phyloP scores from a whole-genome alignment of 2,329 filamentous ascomycete genomes.

The Exophiala calicioides region DNA sequence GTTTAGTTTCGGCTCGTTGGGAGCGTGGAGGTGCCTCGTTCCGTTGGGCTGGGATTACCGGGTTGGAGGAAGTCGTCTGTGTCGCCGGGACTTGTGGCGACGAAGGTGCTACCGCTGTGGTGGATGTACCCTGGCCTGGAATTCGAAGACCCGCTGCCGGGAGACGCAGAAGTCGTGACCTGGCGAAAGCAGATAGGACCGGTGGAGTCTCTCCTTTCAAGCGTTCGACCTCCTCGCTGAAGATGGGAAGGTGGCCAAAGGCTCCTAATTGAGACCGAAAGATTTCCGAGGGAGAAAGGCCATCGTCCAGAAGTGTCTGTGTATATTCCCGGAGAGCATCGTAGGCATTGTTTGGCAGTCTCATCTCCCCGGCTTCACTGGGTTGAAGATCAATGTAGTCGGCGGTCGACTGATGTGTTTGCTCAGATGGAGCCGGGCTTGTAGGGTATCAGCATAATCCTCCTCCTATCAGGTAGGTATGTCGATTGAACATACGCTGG shows the following conservation, averaged over 20 bases:
- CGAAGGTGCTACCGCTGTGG: neutral
- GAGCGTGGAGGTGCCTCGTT: constrained; percentile 1
- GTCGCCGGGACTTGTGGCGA: neutral
- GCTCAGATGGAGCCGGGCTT: constrained; percentile 6
- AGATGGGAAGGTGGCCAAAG: constrained; percentile 24
- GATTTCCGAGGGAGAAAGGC: constrained; percentile 15
- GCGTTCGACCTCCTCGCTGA: constrained; percentile 21
- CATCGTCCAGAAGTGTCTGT: constrained; percentile 24
- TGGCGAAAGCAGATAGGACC: constrained; percentile 22
- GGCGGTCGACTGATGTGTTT: constrained; percentile 1
- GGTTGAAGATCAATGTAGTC: constrained; percentile 25
- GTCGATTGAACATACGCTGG: constrained; percentile 13
- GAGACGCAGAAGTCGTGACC: constrained; percentile 21
- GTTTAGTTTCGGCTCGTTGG: neutral
- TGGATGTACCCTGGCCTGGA: constrained; percentile 8
- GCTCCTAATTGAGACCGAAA: constrained; percentile 20
- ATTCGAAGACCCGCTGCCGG: constrained; percentile 24
- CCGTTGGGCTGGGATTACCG: neutral
- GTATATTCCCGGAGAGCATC: constrained; percentile 28
- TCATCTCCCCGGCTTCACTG: constrained; percentile 21
- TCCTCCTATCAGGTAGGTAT: too few relatives aligned
- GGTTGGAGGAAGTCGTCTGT: neutral
- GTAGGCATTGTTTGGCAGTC: constrained; percentile 31
- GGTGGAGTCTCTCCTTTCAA: constrained; percentile 2
- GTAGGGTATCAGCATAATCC: neutral